Evolutionary conservation across 768 basidiomycete genomes (phyloP), one percentile per base, ranked within the genome.

Genomic region (Boletus sp.): DNA sequence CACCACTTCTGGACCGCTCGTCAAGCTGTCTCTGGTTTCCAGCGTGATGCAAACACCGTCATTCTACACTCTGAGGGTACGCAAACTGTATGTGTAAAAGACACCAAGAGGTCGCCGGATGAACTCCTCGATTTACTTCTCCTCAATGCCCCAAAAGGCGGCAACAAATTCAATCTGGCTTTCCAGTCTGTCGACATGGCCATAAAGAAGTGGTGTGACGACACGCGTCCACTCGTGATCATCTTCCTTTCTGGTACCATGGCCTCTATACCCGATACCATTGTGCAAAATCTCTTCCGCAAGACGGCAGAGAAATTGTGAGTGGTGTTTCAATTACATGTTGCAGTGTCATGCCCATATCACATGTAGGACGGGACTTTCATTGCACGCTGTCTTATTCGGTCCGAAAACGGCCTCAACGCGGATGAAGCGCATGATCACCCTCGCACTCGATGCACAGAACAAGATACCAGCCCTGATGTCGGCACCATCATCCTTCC

Each of bases 231-330:
- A 5, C 79, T 83, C 0, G 75, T 83, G 17, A 66, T 85, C 12
- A 76, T 84, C 49, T 85, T 85, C 67, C 72, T 84, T 7, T 84
- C 83, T 1, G 84, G 84, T 55, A 83, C 80, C 0, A 75, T 80
- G 61, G 78, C 78, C 20, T 24, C 42, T 1, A 59, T 78, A 18
- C 20, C 55, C 1, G 75, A 80, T 39, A 12, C 28, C 9, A 59
- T 52, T 1, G 66, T 82, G 18, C 72, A 65, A 45, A 68, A 68
- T 12, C 57, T 83, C 1, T 77, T 79, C 58, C 68, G 61, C 5
- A 57, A 69, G 1, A 67, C 78, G 1, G 63, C 77, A 4, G 62
- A 67, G 6, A 74, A 71, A 2, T 80, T 82, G 83, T 82, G 49
- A 18, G 69, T 58, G 20, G 12, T 12, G 1, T 6, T 51, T 28